Conservation (phyloP, 805 yeast genomes). For the Candida gorgasii region DNA sequence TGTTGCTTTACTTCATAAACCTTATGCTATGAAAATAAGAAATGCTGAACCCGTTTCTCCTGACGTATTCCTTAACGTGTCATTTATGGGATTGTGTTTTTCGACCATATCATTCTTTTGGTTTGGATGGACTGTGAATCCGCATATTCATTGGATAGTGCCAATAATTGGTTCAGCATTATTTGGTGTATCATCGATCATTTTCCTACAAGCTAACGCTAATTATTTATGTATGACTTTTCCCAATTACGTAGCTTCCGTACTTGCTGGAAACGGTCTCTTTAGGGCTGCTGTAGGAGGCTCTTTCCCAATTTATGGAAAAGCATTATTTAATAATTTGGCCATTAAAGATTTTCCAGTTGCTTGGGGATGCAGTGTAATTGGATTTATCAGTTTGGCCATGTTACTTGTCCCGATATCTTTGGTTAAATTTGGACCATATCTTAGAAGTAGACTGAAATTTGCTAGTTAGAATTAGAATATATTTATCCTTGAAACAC, state of each 20-base stretch:
- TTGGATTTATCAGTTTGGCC: constrained; percentile 66
- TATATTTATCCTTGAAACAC: neutral
- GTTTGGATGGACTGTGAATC: constrained; percentile 50
- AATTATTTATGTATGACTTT: constrained; percentile 50
- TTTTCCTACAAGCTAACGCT: constrained; percentile 50
- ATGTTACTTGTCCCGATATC: constrained; percentile 28
- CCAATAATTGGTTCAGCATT: constrained; percentile 46
- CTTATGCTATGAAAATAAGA: constrained; percentile 3
- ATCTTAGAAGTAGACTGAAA: neutral
- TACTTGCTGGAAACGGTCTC: constrained; percentile 54
- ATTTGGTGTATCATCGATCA: constrained; percentile 40
- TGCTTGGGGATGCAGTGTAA: constrained; percentile 63
- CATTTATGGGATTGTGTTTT: constrained; percentile 40
- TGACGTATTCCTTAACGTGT: constrained; percentile 40
- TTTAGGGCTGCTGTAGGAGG: constrained; percentile 53
- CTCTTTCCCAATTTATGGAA: constrained; percentile 63
- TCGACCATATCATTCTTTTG: constrained; percentile 45
- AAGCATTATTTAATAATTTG: constrained; percentile 54
- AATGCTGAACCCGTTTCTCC: constrained; percentile 30
- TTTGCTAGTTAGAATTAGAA: neutral
- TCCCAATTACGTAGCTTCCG: constrained; percentile 53
- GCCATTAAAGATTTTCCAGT: constrained; percentile 52
- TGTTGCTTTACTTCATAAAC: neutral
- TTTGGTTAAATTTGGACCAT: neutral
- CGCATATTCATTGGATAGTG: constrained; percentile 47